Evolutionary conservation across 2,329 filamentous ascomycete species (phyloP), one percentile per base, ranked within the genome.

Genomic region (Colletotrichum eremochloae): DNA sequence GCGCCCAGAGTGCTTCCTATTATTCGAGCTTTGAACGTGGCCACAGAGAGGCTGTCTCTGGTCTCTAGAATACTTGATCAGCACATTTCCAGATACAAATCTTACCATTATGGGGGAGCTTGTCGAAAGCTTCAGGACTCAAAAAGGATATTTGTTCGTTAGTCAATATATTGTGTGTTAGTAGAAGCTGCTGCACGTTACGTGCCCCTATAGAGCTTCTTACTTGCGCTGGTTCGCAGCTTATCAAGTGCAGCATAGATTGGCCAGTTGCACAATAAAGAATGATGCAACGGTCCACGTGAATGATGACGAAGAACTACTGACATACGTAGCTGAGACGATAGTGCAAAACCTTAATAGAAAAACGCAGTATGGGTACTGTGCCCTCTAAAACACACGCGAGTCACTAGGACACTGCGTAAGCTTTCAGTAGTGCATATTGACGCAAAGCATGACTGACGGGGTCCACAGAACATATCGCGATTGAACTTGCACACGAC

Each of bases 41-140:
- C 81, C 82, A 38, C 84, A 20, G 83, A 81, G 75, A 93, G 82
- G 68, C 94, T 91, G 42, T 33, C 20, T 61, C 55, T 86, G 86
- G 52, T 88, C 84, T 70, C 67, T 70, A 40, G 89, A 86, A 0
- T 92, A 83, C 65, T 86, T 85, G 7, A 83, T 83, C 50, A 91
- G 86, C 1, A 88, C 86, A 15, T 11, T 12, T 29, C 0, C 7
- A 7, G 14, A 33, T 15, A 6, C 20, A 0, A 85, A 79, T 63
- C 90, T 85, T 8, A 88, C 79, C 0, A 86, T 82, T 11, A 81
- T 77, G 20, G 24, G 24, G 24, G 24, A 24, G 24, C 24, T 24
- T 24, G 24, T 24, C 24, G 24, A 24, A 24, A 24, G 24, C 24
- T 24, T 24, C 24, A 24, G 24, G 24, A 24, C 24, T 24, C 24